These are phyloP conservation scores for Fraxinus velutina DNA, from an alignment of 305 asterid species.

Conservation along the genomic window DNA sequence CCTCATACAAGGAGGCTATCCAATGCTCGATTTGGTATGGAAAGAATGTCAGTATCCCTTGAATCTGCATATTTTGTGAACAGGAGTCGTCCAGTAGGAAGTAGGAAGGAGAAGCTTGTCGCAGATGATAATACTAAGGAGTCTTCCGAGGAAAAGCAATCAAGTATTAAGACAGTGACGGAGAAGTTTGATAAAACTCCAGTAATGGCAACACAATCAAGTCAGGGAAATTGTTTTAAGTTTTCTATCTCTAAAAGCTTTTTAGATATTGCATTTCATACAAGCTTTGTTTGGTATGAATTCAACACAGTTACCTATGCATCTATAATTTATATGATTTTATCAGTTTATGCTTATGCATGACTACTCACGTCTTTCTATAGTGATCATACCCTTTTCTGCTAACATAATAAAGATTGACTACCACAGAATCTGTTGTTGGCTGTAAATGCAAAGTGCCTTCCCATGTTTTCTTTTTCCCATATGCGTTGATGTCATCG, in stretches of 20 bases:
- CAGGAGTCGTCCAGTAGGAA: slow-evolving; percentile 29
- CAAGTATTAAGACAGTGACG: slow-evolving; percentile 38
- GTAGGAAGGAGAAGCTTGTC: slow-evolving; percentile 50
- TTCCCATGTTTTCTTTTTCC: not conserved
- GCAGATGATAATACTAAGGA: slow-evolving; percentile 47
- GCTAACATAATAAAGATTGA: slow-evolving; percentile 3
- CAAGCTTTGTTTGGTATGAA: slow-evolving; percentile 10
- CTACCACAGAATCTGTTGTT: slow-evolving; percentile 8
- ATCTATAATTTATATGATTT: not conserved
- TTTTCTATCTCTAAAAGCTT: slow-evolving; percentile 34
- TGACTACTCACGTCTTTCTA: not conserved
- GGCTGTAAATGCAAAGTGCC: not conserved
- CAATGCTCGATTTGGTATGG: slow-evolving; percentile 52
- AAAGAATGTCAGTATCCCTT: slow-evolving; percentile 45
- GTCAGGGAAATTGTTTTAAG: slow-evolving; percentile 34
- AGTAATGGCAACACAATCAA: slow-evolving; percentile 35
- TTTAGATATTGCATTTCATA: not conserved
- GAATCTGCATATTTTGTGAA: slow-evolving; percentile 44
- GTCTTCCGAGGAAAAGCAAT: slow-evolving; percentile 49
- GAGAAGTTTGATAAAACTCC: slow-evolving; percentile 50
- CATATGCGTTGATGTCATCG: not conserved
- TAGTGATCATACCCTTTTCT: not conserved
- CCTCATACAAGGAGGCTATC: slow-evolving; percentile 56
- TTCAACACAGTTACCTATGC: not conserved
- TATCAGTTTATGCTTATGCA: slow-evolving; percentile 2